Base-by-base conservation (phyloP, 768 basidiomycete species). In the Russula dissimulans region DNA sequence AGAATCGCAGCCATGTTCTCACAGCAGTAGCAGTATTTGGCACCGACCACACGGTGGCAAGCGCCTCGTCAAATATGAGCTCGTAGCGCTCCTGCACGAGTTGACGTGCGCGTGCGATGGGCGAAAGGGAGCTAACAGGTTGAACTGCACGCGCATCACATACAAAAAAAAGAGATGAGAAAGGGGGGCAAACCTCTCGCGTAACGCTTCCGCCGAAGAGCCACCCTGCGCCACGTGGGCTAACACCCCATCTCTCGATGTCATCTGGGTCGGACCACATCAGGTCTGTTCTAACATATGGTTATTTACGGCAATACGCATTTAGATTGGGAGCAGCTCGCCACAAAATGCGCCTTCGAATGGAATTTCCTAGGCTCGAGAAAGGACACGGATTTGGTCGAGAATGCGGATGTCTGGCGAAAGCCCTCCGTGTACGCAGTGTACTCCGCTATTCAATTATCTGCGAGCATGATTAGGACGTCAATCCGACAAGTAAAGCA, bases 51-150 rank as follows among this genome's bases (percentile, higher is more conserved):
- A 95, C 92, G 0, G 92, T 95, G 12, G 94, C 92, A 18, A 95
- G 88, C 64, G 86, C 80, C 62, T 87, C 82, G 69, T 97, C 90
- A 67, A 97, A 97, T 95, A 97, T 95, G 70, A 93, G 87, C 75
- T 97, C 97, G 76, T 82, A 94, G 1, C 93, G 93, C 72, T 95
- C 93, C 71, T 95, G 92, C 1, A 97, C 95, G 18, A 98, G 85
- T 69, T 98, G 95, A 71, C 97, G 95, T 1, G 95, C 95, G 39
- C 95, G 84, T 3, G 95, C 95, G 66, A 98, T 93, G 44, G 97
- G 82, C 10, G 77, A 79, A 18, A 97, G 82, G 36, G 83, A 80
- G 69, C 97, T 98, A 58, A 92, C 85, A 70, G 91, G 65, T 92
- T 95, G 79, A 98, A 97, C 85, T 95, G 65, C 34, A n/a, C n/a